These are phyloP conservation scores for Salisapilia sapeloensis DNA, from an alignment of 352 stramenopile genomes.

Conservation along the genomic window DNA sequence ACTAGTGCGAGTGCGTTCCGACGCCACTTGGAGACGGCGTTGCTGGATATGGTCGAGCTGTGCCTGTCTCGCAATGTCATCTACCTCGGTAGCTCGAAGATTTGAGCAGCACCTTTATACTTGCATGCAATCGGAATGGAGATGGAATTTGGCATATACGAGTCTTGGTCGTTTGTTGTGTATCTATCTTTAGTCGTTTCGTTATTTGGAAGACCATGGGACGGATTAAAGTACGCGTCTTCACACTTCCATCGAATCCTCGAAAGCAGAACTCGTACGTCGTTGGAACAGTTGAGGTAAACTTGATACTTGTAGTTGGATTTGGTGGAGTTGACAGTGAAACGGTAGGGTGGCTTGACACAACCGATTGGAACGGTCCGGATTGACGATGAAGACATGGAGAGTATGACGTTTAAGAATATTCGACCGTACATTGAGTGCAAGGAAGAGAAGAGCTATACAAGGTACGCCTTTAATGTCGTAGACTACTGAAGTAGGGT, in stretches of 20 bases:
- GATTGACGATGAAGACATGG: constrained; percentile 36
- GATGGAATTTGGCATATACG: no score
- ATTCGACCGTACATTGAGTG: constrained; percentile 50
- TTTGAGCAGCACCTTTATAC: no score
- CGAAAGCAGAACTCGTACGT: constrained; percentile 61
- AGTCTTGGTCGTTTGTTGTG: no score
- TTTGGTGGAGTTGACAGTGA: background rate
- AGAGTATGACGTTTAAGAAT: constrained; percentile 37
- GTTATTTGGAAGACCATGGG: constrained; percentile 15
- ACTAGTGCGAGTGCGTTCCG: constrained; percentile 78
- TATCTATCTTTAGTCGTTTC: no score
- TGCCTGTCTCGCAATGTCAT: constrained; percentile 81
- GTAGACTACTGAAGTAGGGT: background rate
- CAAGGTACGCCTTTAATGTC: background rate
- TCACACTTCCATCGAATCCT: constrained; percentile 53
- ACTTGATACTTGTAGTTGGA: background rate
- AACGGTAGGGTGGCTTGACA: constrained; percentile 25
- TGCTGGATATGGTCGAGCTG: constrained; percentile 92
- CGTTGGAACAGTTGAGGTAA: constrained; percentile 45
- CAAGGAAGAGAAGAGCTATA: constrained; percentile 22
- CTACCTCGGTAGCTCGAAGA: constrained; percentile 79
- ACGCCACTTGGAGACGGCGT: constrained; percentile 83
- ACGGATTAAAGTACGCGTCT: constrained; percentile 57
- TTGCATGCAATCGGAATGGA: no score
- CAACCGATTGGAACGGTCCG: constrained; percentile 45